Conservation (phyloP, 2,329 filamentous ascomycete genomes). For the Parasarocladium wereldwijsianum region DNA sequence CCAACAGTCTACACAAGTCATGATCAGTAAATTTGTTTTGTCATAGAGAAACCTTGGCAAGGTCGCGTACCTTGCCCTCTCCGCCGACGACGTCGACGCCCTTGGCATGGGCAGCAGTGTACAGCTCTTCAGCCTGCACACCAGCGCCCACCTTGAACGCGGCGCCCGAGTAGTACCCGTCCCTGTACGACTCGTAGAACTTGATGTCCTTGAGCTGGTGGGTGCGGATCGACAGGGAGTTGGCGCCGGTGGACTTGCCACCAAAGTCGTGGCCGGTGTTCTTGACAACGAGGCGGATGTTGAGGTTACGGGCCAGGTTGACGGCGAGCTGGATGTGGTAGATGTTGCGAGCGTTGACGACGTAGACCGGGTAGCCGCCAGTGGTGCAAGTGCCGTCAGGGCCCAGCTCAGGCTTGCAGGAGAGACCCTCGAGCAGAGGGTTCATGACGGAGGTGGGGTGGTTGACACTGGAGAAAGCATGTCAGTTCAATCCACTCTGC, state of each 20-base stretch:
- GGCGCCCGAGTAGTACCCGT: conserved; percentile 21
- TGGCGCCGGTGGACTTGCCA: conserved; percentile 12
- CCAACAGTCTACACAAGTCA: conserved; percentile 29
- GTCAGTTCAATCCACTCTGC: too few relatives aligned
- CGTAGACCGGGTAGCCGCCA: conserved; percentile 25
- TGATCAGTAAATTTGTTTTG: not conserved
- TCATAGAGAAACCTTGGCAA: not conserved
- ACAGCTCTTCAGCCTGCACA: conserved; percentile 1
- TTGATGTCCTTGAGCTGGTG: conserved; percentile 12
- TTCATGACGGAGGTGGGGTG: conserved; percentile 25
- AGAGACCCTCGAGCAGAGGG: conserved; percentile 22
- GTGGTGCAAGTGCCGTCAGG: conserved; percentile 15
- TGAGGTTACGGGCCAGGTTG: conserved; percentile 27
- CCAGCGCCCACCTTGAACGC: conserved; percentile 8
- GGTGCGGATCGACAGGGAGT: conserved; percentile 13
- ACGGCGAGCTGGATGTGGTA: conserved; percentile 28
- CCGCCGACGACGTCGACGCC: conserved; percentile 2
- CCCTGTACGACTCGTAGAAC: conserved; percentile 2
- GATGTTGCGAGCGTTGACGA: conserved; percentile 23
- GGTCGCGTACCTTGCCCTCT: not conserved
- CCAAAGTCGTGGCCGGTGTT: conserved; percentile 24
- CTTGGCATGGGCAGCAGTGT: conserved; percentile 1
- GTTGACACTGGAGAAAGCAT: conserved; percentile 7
- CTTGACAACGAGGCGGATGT: conserved; percentile 31
- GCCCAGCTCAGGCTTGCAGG: conserved; percentile 17